Evolutionary conservation across 768 basidiomycete genomes (phyloP).

Genomic region (Coprinopsis strossmayeri): DNA sequence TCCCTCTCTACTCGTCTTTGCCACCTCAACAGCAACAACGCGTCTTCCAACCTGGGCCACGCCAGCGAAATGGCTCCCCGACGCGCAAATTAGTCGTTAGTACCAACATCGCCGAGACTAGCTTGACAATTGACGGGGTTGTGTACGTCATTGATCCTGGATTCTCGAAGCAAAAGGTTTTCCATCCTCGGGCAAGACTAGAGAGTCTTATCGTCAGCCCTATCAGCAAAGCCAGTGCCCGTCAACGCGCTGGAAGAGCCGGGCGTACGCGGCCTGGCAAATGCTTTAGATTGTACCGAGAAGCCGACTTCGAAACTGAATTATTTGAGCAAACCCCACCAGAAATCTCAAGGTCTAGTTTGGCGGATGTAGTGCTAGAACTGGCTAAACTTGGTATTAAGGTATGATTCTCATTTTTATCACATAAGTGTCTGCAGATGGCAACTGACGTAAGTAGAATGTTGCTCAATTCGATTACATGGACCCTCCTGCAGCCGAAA

Average conservation of each 20-base stretch:
- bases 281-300: constrained; percentile 94
- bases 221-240: constrained; percentile 94
- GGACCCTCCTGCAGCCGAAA: constrained; percentile 92
- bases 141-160: constrained; percentile 98
- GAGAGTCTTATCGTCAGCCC: constrained; percentile 93
- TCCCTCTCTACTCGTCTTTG: constrained; percentile 92
- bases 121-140: constrained; percentile 95
- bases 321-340: constrained; percentile 96
- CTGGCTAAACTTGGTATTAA: constrained; percentile 92
- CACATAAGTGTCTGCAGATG: background rate
- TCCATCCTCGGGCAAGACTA: constrained; percentile 96
- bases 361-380: constrained; percentile 90
- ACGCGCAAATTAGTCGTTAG: constrained; percentile 93
- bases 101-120: constrained; percentile 98
- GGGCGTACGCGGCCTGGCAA: constrained; percentile 95
- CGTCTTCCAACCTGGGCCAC: constrained; percentile 80
- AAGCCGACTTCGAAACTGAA: constrained; percentile 94
- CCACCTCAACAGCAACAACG: constrained; percentile 93
- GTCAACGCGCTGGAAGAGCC: constrained; percentile 94
- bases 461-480: constrained; percentile 84
- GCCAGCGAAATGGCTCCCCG: constrained; percentile 58
- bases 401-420: constrained; percentile 27
- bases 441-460: constrained; percentile 40
- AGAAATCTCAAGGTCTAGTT: constrained; percentile 88
- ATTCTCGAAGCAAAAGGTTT: constrained; percentile 97